Conservation (phyloP, 2,329 filamentous ascomycete genomes). For the Chaetomium globosum region DNA sequence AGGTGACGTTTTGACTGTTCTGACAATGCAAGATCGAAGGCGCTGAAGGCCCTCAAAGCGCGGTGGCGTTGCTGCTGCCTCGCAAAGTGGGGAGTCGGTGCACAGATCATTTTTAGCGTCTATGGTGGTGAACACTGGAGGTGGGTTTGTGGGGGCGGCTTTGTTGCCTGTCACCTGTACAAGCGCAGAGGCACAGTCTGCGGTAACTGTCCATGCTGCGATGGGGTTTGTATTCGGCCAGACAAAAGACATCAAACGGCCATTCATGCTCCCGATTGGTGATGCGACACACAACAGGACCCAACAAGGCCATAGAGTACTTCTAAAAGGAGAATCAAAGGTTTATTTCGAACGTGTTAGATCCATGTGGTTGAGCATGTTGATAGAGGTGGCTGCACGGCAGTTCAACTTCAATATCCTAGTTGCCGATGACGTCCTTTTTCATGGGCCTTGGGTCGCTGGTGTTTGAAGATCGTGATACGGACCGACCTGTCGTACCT, state of each 20-base stretch:
- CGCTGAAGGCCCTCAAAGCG: not conserved
- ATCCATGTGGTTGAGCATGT: too few relatives aligned
- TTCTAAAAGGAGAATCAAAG: too few relatives aligned
- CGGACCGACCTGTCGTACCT: too few relatives aligned
- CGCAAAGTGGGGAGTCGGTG: not conserved
- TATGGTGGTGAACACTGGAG: not conserved
- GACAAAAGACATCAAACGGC: too few relatives aligned
- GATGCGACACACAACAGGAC: not conserved
- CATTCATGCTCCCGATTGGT: not conserved
- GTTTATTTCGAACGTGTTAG: too few relatives aligned
- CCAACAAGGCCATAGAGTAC: too few relatives aligned
- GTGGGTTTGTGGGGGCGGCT: not conserved
- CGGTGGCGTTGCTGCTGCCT: conserved; percentile 4
- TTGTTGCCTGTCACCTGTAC: not conserved
- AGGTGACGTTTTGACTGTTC: not conserved
- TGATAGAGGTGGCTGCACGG: not conserved
- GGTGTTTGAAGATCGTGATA: not conserved
- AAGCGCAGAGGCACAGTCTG: not conserved
- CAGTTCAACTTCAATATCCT: too few relatives aligned
- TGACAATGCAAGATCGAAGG: not conserved
- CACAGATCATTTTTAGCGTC: not conserved
- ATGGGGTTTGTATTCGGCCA: too few relatives aligned
- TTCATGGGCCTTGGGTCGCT: not conserved
- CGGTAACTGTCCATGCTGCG: not conserved
- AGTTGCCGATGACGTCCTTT: not conserved